A percentile compares a stretch with the other conserved stretches of the same genome.
Evolutionary conservation across 2,329 filamentous ascomycete species (phyloP).

Genomic region (Pezicula carpinea): DNA sequence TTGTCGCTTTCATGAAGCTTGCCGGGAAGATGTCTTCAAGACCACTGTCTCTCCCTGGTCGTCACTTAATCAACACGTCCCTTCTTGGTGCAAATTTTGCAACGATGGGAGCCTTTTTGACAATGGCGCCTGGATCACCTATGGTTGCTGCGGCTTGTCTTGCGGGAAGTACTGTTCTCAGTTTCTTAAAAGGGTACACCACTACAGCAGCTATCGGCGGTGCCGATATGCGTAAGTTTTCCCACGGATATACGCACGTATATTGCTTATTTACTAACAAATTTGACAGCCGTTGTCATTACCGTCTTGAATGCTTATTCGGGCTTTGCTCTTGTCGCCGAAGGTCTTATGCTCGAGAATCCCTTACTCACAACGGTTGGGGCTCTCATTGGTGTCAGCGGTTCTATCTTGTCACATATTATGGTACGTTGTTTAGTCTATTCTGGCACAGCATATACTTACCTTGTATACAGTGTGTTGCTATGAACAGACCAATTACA

Average conservation of each 20-base stretch:
- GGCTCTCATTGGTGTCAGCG: constrained; percentile 81
- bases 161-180: constrained; percentile 69
- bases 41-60: constrained; percentile 67
- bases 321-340: constrained; percentile 83
- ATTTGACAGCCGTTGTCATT: constrained; percentile 65
- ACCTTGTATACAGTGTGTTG: constrained; percentile 58
- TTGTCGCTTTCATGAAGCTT: constrained; percentile 86
- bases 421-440: constrained; percentile 35
- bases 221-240: constrained; percentile 72
- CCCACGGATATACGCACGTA: neutral
- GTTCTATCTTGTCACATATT: constrained; percentile 84
- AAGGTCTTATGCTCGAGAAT: constrained; percentile 90
- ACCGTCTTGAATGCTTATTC: constrained; percentile 89
- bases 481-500: constrained; percentile 86
- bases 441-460: constrained; percentile 1
- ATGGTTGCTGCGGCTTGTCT: constrained; percentile 74
- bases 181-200: constrained; percentile 82
- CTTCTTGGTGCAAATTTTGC: constrained; percentile 73
- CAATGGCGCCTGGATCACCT: constrained; percentile 75
- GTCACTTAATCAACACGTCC: constrained; percentile 70
- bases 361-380: constrained; percentile 80
- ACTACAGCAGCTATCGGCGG: constrained; percentile 86
- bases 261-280: constrained; percentile 9
- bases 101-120: constrained; percentile 79
- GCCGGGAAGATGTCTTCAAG: constrained; percentile 77